Base-by-base conservation (phyloP, 176 grass and related monocot genomes). In the Poa pratensis region DNA sequence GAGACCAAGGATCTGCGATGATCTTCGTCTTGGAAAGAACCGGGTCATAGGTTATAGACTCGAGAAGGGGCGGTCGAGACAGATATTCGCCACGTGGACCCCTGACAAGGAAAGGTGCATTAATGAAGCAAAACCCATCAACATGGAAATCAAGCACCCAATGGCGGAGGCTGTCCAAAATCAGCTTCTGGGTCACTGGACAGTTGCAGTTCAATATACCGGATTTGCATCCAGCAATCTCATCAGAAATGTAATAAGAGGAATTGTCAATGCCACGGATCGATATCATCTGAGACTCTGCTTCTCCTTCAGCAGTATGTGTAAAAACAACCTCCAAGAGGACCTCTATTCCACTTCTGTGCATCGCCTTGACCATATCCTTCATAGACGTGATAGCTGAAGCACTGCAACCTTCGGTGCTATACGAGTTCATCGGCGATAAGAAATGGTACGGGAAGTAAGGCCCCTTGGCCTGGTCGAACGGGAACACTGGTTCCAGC, bases 401-500 rank as follows among this genome's bases (percentile, higher is more conserved):
- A 83, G 82, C 37, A 19, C 82, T 80, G 78, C 17, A 71, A 17
- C 39, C 9, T 57, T 86, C 75, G 63, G 53, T 23, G 39, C 93
- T 59, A 77, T 90, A 88, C 42, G 51, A 61, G 75, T 49, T 87
- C 87, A 83, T 89, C 2, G 89, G 91, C 9, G 93, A 95, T 68
- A 98, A 98, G 66, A 95, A 94, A 85, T 98, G 93, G 72, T 94
- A 98, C 0, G 93, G 96, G 35, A 95, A 92, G 63, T 95, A 98
- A 43, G 89, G 87, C 7, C 96, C 93, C 63, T 92, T 98, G 32
- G 35, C 67, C 79, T 94, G 83, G 88, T 94, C 82, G 75, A 95
- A 98, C 1, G 88, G 80, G 68, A 98, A 98, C 45, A 95, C 81
- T 5, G 96, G 96, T 76, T 98, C 96, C 48, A 98, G 87, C 78